Base-by-base conservation (phyloP, 73 alveolate species). In the Breviolum minutum region DNA sequence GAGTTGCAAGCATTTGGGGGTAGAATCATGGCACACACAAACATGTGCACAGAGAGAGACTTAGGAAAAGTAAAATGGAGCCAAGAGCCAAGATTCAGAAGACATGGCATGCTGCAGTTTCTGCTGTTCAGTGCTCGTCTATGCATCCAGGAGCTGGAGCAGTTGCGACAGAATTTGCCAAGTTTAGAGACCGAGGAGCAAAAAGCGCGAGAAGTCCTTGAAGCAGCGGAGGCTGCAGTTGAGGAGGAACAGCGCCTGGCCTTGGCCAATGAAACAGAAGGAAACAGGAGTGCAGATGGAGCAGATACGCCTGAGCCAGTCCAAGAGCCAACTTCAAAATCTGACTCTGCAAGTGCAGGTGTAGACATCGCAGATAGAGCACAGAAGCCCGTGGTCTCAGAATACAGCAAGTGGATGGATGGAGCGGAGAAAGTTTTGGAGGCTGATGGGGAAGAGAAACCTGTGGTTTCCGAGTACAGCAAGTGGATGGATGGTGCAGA, bases 361-460 rank as follows among this genome's bases (percentile, higher is more conserved):
- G 63, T 11, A 26, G 61, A 10, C 20, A 20, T 27, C 20, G 87
- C 16, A 22, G 24, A 68, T 61, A 22, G 2, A n/a, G 64, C 73
- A 48, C 69, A 30, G 76, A 90, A 90, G 87, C 96, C 87, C 22
- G 96, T 69, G 79, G 88, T 90, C 8, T 90, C 96, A 27, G 96
- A 90, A 81, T 90, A 90, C 96, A 90, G 96, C 95, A 89, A 89
- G 62, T 89, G 95, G 95, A 89, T 69, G 95, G 95, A 87, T 66
- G 95, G 95, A 16, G 95, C 95, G 66, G 95, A 63, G 48, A 66
- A 87, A 32, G 95, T 83, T 17, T 60, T 60, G 92, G 85, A 63
- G 17, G 76, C 54, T 8, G 14, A 30, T 10, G 32, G 12, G 17
- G 63, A 22, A 12, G 71, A 81, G 29, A 61, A 84, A 24, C 93